phyloP scores from a whole-genome alignment of 768 basidiomycete species.

The Naematelia aurantialba region DNA sequence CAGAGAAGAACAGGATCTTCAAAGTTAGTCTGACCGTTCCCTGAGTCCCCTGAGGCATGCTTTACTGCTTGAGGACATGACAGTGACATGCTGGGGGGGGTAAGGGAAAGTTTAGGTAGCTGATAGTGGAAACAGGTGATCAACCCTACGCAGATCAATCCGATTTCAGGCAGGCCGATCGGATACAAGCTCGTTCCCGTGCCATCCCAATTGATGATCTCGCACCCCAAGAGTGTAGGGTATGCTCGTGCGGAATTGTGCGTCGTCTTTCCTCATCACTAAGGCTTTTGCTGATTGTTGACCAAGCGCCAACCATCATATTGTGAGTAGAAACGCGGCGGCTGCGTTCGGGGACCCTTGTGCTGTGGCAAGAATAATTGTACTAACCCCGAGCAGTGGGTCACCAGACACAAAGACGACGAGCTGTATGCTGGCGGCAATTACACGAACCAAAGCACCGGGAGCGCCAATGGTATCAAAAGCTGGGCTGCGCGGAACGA shows the following conservation, averaged over 20 bases:
- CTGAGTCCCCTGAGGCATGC: background rate
- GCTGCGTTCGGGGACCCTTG: background rate
- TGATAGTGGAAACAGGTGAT: too few relatives aligned
- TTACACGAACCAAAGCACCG: slow-evolving; percentile 41
- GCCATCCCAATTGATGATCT: slow-evolving; percentile 38
- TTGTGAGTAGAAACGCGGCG: background rate
- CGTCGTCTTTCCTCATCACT: background rate
- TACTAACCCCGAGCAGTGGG: too few relatives aligned
- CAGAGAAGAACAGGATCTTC: slow-evolving; percentile 32
- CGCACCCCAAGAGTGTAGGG: slow-evolving; percentile 22
- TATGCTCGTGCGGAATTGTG: slow-evolving; percentile 3
- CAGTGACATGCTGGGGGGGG: too few relatives aligned
- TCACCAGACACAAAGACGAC: slow-evolving; percentile 24
- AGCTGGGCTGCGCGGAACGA: slow-evolving; percentile 36
- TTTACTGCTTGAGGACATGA: background rate
- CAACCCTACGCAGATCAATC: slow-evolving; percentile 39
- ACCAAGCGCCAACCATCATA: background rate
- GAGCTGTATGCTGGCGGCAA: slow-evolving; percentile 39
- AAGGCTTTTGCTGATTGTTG: background rate
- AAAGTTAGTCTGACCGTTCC: slow-evolving; percentile 20
- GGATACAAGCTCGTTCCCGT: slow-evolving; percentile 41
- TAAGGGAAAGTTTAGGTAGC: too few relatives aligned
- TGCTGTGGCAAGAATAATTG: too few relatives aligned
- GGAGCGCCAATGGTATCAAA: slow-evolving; percentile 31
- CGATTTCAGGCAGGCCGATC: slow-evolving; percentile 28